These are phyloP conservation scores for Mycena venus DNA, from an alignment of 768 basidiomycete genomes.

Conservation along the genomic window DNA sequence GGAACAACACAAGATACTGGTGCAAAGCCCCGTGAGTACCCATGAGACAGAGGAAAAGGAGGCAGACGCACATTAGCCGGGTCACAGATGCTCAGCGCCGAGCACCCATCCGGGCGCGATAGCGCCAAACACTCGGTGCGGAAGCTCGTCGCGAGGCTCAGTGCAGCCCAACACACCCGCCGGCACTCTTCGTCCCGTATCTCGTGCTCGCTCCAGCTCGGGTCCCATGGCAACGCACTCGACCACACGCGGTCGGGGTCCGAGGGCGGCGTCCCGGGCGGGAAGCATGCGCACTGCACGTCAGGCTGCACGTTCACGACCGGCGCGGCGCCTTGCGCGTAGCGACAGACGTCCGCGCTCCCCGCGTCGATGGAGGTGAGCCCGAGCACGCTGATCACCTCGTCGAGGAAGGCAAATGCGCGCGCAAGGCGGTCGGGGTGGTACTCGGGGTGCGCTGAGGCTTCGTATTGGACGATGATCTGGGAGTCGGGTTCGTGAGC, in stretches of 20 bases:
- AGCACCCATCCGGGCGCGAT: slow-evolving; percentile 57
- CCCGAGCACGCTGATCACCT: slow-evolving; percentile 57
- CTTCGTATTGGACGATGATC: slow-evolving; percentile 68
- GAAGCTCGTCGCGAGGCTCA: slow-evolving; percentile 44
- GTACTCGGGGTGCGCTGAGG: slow-evolving; percentile 65
- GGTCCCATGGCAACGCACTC: slow-evolving; percentile 60
- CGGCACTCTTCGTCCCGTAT: slow-evolving; percentile 63
- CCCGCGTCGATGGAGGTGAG: slow-evolving; percentile 59
- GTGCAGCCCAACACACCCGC: slow-evolving; percentile 66
- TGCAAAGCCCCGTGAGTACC: neutral
- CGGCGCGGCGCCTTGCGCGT: slow-evolving; percentile 50
- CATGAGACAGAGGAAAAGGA: neutral
- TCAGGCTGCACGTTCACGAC: slow-evolving; percentile 2
- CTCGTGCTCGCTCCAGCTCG: slow-evolving; percentile 54
- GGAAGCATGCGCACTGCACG: slow-evolving; percentile 52
- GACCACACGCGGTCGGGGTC: slow-evolving; percentile 51
- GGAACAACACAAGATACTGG: slow-evolving; percentile 60
- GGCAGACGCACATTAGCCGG: slow-evolving; percentile 52
- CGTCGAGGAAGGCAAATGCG: slow-evolving; percentile 60
- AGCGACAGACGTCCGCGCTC: slow-evolving; percentile 56
- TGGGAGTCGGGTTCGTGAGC: slow-evolving; percentile 25
- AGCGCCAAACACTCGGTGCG: slow-evolving; percentile 54
- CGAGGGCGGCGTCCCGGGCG: slow-evolving; percentile 33
- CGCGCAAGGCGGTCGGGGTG: slow-evolving; percentile 55
- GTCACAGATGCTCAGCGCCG: slow-evolving; percentile 44